Evolutionary conservation across 345 rosid genomes (phyloP).

Genomic region (Mangifera indica): DNA sequence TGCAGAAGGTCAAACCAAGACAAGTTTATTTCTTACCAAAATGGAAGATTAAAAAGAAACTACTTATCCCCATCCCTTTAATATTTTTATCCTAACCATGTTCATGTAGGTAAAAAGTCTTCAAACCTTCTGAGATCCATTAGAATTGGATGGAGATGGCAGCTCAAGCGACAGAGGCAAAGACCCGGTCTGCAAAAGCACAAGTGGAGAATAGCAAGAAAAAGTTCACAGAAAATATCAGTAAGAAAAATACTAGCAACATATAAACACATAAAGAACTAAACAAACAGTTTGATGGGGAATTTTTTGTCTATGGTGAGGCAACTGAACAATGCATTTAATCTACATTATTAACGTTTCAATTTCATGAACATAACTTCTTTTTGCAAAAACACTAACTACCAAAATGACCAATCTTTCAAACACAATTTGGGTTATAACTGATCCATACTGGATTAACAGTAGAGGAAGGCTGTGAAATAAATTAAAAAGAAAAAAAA

Average conservation of each 20-base stretch:
- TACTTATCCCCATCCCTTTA: neutral
- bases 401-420: neutral
- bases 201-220: slow-evolving; percentile 21
- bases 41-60: neutral
- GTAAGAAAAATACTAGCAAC: slow-evolving; percentile 6
- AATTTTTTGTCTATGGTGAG: slow-evolving; percentile 1
- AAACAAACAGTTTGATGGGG: neutral
- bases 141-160: slow-evolving; percentile 35
- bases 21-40: neutral
- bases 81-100: slow-evolving; percentile 1
- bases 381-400: neutral
- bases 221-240: neutral
- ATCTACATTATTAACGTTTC: neutral
- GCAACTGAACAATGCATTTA: neutral
- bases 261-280: slow-evolving; percentile 7
- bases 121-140: slow-evolving; percentile 54
- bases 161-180: slow-evolving; percentile 46
- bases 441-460: no score
- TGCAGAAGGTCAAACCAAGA: slow-evolving; percentile 22
- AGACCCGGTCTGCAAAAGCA: slow-evolving; percentile 42
- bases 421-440: neutral
- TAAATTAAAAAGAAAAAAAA: no score
- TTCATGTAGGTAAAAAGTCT: slow-evolving; percentile 10
- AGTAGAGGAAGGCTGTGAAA: no score
- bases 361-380: neutral